These are phyloP conservation scores for Hyphodiscus hymeniophilus DNA, from an alignment of 495 filamentous ascomycete species.

Conservation along the genomic window DNA sequence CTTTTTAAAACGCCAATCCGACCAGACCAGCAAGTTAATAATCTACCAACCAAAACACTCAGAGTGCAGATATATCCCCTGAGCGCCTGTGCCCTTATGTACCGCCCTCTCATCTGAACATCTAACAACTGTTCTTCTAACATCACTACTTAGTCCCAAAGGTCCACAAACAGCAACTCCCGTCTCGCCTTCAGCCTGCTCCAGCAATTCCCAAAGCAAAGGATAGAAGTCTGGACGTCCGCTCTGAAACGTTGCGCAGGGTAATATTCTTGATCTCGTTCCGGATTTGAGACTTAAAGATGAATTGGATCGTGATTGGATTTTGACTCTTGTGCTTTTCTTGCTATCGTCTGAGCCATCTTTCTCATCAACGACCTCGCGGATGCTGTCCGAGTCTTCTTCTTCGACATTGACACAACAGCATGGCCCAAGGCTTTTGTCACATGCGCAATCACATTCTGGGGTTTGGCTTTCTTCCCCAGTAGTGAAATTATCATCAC, in stretches of 20 bases:
- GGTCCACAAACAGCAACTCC: slow-evolving; percentile 80
- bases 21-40: neutral
- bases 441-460: slow-evolving; percentile 11
- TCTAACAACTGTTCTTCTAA: slow-evolving; percentile 59
- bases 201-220: slow-evolving; percentile 33
- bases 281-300: neutral
- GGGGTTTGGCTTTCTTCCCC: slow-evolving; percentile 1
- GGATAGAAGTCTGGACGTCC: slow-evolving; percentile 15
- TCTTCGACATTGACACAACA: neutral
- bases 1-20: no score
- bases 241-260: slow-evolving; percentile 15
- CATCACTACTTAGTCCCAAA: slow-evolving; percentile 51
- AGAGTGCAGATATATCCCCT: slow-evolving; percentile 53
- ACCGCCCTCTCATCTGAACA: slow-evolving; percentile 80
- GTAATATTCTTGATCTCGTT: slow-evolving; percentile 1
- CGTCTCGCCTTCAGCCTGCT: slow-evolving; percentile 75
- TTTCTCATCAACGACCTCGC: neutral
- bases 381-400: neutral
- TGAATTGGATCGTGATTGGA: neutral
- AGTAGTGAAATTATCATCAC: slow-evolving; percentile 13
- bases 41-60: slow-evolving; percentile 28
- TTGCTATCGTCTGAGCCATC: neutral
- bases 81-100: slow-evolving; percentile 83
- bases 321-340: neutral
- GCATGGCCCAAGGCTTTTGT: slow-evolving; percentile 5